Evolutionary conservation across 768 basidiomycete genomes (phyloP), one percentile per base, ranked within the genome.

Genomic region (Psilocybe cubensis): DNA sequence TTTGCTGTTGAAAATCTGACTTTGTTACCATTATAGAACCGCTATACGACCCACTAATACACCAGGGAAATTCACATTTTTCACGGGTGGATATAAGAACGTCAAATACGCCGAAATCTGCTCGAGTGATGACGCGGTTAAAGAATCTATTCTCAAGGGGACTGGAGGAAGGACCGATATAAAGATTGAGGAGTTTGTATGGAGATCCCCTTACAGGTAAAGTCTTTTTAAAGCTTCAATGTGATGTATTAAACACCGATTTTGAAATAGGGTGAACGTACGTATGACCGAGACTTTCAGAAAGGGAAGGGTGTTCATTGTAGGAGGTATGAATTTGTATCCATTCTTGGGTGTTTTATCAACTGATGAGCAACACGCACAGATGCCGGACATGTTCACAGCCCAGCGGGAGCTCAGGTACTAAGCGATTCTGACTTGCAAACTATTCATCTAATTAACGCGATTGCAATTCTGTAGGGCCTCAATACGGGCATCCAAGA

Each of bases 301-400:
- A 4, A 53, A 54, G 18, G 65, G 65, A 18, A 47, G 60, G 18
- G 58, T 56, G 10, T 54, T 55, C 27, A 52, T 71, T 3, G 58
- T 59, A 1, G 70, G 70, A 52, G 70, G 68, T 68, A 33, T 21
- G 56, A 44, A 9, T 12, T 31, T n/a, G 2, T 38, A 7, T 27
- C 28, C 8, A 18, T 14, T 8, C 24, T 25, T 29, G 12, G 14
- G 11, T 9, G 6, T 40, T 3, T 14, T 23, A 2, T 18, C 40
- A 11, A 50, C 33, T 55, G 33, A n/a, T 48, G 18, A 17, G 25
- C 31, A 28, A 31, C 17, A 23, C 11, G 50, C n/a, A 25, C 21
- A 70, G 70, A 74, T 56, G 69, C 74, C 14, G 72, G 63, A 3
- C 74, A 75, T 51, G 67, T 73, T 21, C 73, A 74, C 42, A 72